These are phyloP conservation scores for Elsinoe fawcettii DNA, from an alignment of 2,329 filamentous ascomycete genomes.

Conservation along the genomic window DNA sequence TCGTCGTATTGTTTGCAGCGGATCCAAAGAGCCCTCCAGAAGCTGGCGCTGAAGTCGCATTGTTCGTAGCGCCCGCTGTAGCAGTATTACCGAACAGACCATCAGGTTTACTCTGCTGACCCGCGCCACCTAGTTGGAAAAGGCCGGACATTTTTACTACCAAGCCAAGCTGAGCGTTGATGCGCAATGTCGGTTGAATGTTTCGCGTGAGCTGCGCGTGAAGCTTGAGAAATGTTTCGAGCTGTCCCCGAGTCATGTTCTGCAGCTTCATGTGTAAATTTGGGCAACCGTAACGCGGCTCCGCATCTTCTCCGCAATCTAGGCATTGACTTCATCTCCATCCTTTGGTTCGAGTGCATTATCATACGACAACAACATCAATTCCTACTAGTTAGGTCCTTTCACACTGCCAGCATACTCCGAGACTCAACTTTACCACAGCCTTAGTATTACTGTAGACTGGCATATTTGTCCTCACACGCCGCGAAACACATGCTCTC, in stretches of 20 bases:
- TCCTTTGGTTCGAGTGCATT: not conserved
- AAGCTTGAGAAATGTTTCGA: conserved; percentile 12
- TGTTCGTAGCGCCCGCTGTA: conserved; percentile 4
- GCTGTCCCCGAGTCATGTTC: conserved; percentile 7
- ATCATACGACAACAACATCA: not conserved
- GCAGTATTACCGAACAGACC: not conserved
- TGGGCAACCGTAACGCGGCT: not conserved
- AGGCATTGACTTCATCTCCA: conserved; percentile 7
- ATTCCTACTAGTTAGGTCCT: too few relatives aligned
- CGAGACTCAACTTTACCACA: too few relatives aligned
- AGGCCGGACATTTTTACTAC: not conserved
- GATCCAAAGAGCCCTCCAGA: conserved; percentile 3
- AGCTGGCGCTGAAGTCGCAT: conserved; percentile 4
- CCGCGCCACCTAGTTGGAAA: not conserved
- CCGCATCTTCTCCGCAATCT: not conserved
- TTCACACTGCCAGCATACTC: too few relatives aligned
- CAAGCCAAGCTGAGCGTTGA: not conserved
- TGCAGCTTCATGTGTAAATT: not conserved
- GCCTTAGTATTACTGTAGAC: too few relatives aligned
- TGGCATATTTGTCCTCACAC: too few relatives aligned
- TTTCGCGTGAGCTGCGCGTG: conserved; percentile 3
- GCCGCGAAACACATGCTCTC: not conserved
- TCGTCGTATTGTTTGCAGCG: not conserved
- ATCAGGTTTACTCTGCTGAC: not conserved
- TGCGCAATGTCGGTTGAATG: not conserved